Conservation (phyloP, 257 asterid genomes). For the Solanum etuberosum region DNA sequence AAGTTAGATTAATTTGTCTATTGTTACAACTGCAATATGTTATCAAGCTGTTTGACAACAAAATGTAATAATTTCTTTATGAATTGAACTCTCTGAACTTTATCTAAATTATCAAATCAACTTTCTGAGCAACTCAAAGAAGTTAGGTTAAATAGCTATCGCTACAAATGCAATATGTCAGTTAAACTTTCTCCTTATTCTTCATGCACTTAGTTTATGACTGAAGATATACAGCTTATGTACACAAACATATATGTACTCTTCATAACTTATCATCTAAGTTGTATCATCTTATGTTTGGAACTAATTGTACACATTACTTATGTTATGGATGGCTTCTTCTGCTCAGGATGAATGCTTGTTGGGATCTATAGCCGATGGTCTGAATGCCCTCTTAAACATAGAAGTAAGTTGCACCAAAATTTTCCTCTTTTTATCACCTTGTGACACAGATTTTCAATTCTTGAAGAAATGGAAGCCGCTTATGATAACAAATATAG, state of each 20-base stretch:
- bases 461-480: background rate
- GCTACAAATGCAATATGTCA: background rate
- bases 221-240: background rate
- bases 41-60: background rate
- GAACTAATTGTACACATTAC: background rate
- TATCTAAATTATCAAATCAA: background rate
- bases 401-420: conserved; percentile 62
- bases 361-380: conserved; percentile 71
- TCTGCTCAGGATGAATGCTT: conserved; percentile 53
- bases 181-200: background rate
- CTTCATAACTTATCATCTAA: background rate
- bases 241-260: background rate
- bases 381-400: conserved; percentile 72
- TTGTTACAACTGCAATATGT: background rate
- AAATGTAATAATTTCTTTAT: background rate
- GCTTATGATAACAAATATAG: background rate
- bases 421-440: background rate
- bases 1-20: background rate
- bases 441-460: background rate
- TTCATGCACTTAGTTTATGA: background rate
- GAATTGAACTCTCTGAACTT: background rate
- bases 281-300: background rate
- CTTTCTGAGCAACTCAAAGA: background rate
- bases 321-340: background rate
- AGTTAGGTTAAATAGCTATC: background rate